These are phyloP conservation scores for Spironucleus salmonicida DNA, from an alignment of 208 protist genomes.

Conservation along the genomic window DNA sequence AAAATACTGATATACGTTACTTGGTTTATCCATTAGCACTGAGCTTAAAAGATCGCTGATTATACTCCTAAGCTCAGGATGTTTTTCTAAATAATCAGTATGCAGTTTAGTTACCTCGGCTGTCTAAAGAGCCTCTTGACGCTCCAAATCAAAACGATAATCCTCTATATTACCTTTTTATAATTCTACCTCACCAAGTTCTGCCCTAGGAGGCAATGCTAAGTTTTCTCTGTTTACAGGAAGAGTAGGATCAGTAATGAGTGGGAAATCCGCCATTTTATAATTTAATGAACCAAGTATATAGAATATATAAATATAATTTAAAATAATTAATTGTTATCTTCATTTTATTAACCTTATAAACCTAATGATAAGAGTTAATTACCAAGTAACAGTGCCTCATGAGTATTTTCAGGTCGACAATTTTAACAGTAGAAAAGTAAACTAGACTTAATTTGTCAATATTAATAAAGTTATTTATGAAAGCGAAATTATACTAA, in stretches of 20 bases:
- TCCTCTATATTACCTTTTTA: background rate
- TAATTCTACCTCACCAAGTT: background rate
- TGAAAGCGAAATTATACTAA: too few relatives aligned
- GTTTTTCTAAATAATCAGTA: slow-evolving; percentile 17
- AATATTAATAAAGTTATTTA: too few relatives aligned
- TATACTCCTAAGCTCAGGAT: slow-evolving; percentile 17
- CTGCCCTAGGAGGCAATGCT: background rate
- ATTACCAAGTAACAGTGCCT: too few relatives aligned
- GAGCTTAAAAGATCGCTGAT: background rate
- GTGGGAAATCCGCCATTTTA: slow-evolving; percentile 8
- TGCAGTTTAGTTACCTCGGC: slow-evolving; percentile 3
- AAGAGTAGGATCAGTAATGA: background rate
- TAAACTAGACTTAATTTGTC: too few relatives aligned
- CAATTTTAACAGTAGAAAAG: too few relatives aligned
- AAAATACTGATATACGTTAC: background rate
- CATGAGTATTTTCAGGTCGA: too few relatives aligned
- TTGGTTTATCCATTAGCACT: slow-evolving; percentile 17
- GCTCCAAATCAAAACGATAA: slow-evolving; percentile 12
- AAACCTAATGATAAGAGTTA: too few relatives aligned
- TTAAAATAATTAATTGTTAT: too few relatives aligned
- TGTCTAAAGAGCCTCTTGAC: background rate
- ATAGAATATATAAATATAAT: too few relatives aligned
- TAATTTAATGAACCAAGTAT: too few relatives aligned
- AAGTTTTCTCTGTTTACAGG: slow-evolving; percentile 18
- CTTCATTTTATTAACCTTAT: too few relatives aligned